phyloP scores from a whole-genome alignment of 2,329 filamentous ascomycete species.

The Gremmenia infestans region DNA sequence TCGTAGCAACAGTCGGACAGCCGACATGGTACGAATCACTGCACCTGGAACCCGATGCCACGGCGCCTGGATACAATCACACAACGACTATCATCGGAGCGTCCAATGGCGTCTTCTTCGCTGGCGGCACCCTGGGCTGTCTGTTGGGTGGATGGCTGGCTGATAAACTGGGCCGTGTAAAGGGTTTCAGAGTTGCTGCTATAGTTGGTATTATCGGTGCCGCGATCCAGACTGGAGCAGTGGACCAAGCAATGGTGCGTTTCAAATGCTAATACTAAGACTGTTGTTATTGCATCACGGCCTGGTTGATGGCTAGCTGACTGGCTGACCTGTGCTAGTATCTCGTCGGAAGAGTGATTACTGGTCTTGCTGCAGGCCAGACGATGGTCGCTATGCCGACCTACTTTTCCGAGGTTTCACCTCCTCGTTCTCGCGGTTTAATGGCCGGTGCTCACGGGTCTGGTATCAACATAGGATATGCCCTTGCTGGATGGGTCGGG shows the following conservation, averaged over 20 bases:
- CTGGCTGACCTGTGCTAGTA: background rate
- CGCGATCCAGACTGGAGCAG: conserved; percentile 34
- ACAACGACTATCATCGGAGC: conserved; percentile 13
- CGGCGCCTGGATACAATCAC: conserved; percentile 7
- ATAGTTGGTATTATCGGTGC: conserved; percentile 40
- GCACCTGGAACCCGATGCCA: conserved; percentile 3
- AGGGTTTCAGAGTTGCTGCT: conserved; percentile 39
- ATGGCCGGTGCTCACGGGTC: conserved; percentile 12
- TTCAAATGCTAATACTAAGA: no score
- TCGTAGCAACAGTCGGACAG: conserved; percentile 10
- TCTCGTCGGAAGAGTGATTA: conserved; percentile 41
- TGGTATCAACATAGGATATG: conserved; percentile 11
- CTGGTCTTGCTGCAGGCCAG: conserved; percentile 41
- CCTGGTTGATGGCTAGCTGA: no score
- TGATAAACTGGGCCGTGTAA: conserved; percentile 26
- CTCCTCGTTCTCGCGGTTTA: conserved; percentile 11
- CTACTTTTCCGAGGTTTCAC: conserved; percentile 12
- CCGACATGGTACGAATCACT: conserved; percentile 10
- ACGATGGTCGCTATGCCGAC: conserved; percentile 11
- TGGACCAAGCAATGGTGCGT: conserved; percentile 12
- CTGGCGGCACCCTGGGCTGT: conserved; percentile 18
- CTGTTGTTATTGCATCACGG: no score
- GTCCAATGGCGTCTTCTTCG: conserved; percentile 34
- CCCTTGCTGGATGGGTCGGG: conserved; percentile 12
- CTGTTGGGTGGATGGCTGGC: conserved; percentile 19